Evolutionary conservation across 805 yeast genomes (phyloP), one percentile per base, ranked within the genome.

Genomic region (Grigorovia yakushimaensis): DNA sequence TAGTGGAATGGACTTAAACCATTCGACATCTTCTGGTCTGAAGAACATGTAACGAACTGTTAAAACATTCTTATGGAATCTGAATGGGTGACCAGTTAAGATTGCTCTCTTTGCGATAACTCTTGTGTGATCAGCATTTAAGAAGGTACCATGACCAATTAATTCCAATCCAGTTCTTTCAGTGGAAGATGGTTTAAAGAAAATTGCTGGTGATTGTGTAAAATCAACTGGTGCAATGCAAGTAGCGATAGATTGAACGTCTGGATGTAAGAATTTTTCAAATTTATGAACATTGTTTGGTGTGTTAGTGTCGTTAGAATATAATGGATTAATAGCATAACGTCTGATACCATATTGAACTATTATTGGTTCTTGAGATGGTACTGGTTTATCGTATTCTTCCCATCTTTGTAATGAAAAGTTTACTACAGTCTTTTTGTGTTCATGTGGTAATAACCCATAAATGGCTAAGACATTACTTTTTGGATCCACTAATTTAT

Each of bases 1-100:
- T 51, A 93, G 70, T 40, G 98, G 98, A 55, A 93, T 84, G 4
- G 89, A 82, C 68, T 85, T 86, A 76, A 83, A 93, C 79, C 85
- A 85, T 54, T 77, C 78, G 54, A 94, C 84, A 63, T 93, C 99
- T 43, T 84, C 87, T 10, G 86, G 70, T 60, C 82, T 87, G 81
- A 91, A 91, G 73, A 93, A 93, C 99, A 93, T 93, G 76, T 88
- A 93, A 56, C 98, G 82, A 49, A 93, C 77, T 2, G 98, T 93
- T 53, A 93, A 87, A 39, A 89, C 85, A 50, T 76, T 79, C 70
- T 87, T 91, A 73, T 94, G 97, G 58, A 93, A 89, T 73, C 89
- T 93, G 67, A 88, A 81, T 41, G 97, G 95, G 56, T 88, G 88
- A 48, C 98, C 98, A 0, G 98, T 93, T 47, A 93, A 70, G 5